Base-by-base conservation (phyloP, 139 green algal species). In the Closterium sp. region DNA sequence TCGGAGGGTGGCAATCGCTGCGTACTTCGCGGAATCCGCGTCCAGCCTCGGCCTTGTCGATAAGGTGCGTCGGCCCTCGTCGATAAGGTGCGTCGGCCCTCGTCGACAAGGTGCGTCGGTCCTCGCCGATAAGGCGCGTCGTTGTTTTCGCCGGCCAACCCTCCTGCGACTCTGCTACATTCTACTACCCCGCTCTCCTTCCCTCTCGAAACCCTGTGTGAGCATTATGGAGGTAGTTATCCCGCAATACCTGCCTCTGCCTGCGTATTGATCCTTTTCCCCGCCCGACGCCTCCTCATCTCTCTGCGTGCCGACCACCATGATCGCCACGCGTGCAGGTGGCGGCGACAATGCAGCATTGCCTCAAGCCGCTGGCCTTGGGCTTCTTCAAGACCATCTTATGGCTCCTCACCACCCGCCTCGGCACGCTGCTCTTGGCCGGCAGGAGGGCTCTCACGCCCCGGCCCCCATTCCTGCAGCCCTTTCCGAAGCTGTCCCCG, bases 391-490 rank as follows among this genome's bases (percentile, higher is more conserved):
- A 19, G 32, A 31, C 23, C 31, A 28, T 91, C 1, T 28, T 91
- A 2, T 89, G 69, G 69, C 81, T 91, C 10, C 89, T 91, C 84
- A 69, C 69, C 69, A 89, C 69, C 2, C 28, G 34, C 89, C 81
- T 91, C 1, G 89, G 89, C 81, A 91, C 89, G 25, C 89, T 91
- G 10, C 89, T 91, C 12, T 25, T 91, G 81, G 69, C 33, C 8
- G 89, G 89, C 89, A 32, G 69, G 16, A n/a, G 25, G 33, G 89
- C 89, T 1, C 28, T 91, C 34, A 55, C n/a, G 12, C 34, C 19
- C 19, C 25, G 19, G 16, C 33, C 33, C 31, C 89, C 89, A 9
- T 89, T 91, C 34, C 16, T 88, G 34, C 69, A 34, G 28, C 28
- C 89, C n/a, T 91, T 91, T 30, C 21, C 89, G 9, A 85, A 36